A percentile compares a stretch with the other conserved stretches of the same genome.
These are phyloP conservation scores for Yarrowia sp. DNA, from an alignment of 805 yeast genomes.

Conservation along the genomic window DNA sequence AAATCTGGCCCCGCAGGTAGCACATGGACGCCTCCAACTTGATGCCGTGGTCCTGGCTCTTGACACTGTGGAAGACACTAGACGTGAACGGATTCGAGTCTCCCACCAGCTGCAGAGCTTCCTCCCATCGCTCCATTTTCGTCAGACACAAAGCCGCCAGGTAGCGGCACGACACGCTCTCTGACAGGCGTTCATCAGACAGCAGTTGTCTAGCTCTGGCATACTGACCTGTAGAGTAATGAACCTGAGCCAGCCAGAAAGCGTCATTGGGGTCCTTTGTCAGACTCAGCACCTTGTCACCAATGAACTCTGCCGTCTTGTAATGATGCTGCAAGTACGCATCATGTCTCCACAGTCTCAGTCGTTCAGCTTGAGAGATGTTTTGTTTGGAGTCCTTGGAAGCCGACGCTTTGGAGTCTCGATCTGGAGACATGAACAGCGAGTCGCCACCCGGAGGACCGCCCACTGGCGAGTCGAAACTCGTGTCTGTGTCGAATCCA, in stretches of 20 bases:
- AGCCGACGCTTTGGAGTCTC: constrained; percentile 1
- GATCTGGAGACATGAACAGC: constrained; percentile 22
- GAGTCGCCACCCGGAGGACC: constrained; percentile 4
- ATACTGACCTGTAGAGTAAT: constrained; percentile 71
- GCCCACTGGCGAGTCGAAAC: constrained; percentile 9
- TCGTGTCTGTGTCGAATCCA: constrained; percentile 13
- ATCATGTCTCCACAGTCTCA: constrained; percentile 90
- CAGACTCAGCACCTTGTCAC: constrained; percentile 81
- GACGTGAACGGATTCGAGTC: constrained; percentile 66
- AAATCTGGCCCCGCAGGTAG: constrained; percentile 78
- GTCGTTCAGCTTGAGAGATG: constrained; percentile 74
- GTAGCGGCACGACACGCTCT: constrained; percentile 69
- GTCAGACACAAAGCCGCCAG: constrained; percentile 69
- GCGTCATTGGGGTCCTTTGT: constrained; percentile 90
- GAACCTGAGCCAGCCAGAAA: constrained; percentile 92
- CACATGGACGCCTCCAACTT: constrained; percentile 85
- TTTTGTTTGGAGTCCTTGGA: constrained; percentile 3
- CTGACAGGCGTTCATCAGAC: constrained; percentile 53
- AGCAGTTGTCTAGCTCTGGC: constrained; percentile 74
- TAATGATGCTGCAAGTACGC: constrained; percentile 91
- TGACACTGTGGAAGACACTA: constrained; percentile 40
- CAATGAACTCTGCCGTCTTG: constrained; percentile 83
- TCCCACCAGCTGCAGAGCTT: constrained; percentile 81
- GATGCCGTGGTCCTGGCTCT: constrained; percentile 64
- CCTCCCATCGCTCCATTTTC: constrained; percentile 77